phyloP scores from a whole-genome alignment of 192 early-diverging fungal genomes.

The Dissophora globulifera region DNA sequence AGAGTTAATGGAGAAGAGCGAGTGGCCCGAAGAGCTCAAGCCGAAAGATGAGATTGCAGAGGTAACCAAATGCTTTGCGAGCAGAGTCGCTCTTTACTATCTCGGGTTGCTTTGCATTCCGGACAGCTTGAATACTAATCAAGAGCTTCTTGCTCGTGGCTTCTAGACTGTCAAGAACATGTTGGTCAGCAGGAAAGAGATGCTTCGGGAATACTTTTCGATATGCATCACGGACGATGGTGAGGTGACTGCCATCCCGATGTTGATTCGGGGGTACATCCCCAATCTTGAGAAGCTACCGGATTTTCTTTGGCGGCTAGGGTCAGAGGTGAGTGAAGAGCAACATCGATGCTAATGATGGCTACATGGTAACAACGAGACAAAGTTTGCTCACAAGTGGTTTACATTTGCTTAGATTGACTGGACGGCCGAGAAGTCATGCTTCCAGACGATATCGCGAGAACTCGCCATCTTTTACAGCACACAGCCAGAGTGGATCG shows the following conservation, averaged over 20 bases:
- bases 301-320: slow-evolving; percentile 81
- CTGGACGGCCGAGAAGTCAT: slow-evolving; percentile 87
- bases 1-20: slow-evolving; percentile 45
- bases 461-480: slow-evolving; percentile 77
- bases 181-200: slow-evolving; percentile 68
- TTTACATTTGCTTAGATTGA: slow-evolving; percentile 73
- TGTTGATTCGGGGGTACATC: slow-evolving; percentile 82
- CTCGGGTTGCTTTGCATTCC: no score
- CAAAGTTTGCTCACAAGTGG: no score
- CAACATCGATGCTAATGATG: neutral
- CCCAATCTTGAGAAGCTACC: slow-evolving; percentile 90
- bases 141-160: no score
- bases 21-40: slow-evolving; percentile 62
- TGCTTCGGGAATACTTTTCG: slow-evolving; percentile 93
- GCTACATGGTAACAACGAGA: no score
- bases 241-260: slow-evolving; percentile 74
- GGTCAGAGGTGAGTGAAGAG: slow-evolving; percentile 66
- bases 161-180: slow-evolving; percentile 59
- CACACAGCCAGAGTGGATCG: slow-evolving; percentile 58
- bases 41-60: slow-evolving; percentile 66
- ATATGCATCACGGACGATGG: slow-evolving; percentile 75
- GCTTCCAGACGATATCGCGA: slow-evolving; percentile 78
- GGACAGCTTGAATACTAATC: no score
- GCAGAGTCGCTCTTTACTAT: no score
- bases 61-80: slow-evolving; percentile 58